Evolutionary conservation across 805 yeast genomes (phyloP), one percentile per base, ranked within the genome.

Genomic region (Zygosaccharomyces bisporus): DNA sequence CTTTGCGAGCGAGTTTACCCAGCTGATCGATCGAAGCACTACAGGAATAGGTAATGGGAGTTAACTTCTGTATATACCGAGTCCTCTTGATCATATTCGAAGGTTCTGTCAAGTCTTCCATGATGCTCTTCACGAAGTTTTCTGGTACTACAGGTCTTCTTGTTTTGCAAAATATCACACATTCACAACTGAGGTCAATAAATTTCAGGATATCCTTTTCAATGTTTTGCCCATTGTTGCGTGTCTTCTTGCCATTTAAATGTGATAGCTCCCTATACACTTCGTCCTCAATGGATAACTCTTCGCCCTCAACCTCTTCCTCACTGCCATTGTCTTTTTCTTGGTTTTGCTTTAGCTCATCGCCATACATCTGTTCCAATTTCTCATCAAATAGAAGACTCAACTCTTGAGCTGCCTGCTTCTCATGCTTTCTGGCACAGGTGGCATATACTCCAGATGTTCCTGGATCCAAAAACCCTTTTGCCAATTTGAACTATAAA

Each of bases 381-480:
- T 76, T 73, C 14, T 81, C 87, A 39, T 69, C 66, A 33, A 89
- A 73, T 7, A 87, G 59, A 45, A 70, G 63, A 49, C 76, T 71
- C 54, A 89, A 67, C 61, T 89, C 97, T 50, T 79, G 79, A n/a
- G 83, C 75, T 48, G 95, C 87, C 42, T 76, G 80, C 43, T 74
- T 74, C 62, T 93, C 99, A 47, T 82, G 80, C 30, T 84, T 83
- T 54, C 96, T 74, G 39, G 80, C 77, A 64, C 97, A 91, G 0
- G 98, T 86, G 9, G 89, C 95, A 64, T 86, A 93, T 0, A 93
- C 73, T 0, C 99, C 99, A 30, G 82, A 69, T 43, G 93, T 85
- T 31, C 83, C 83, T 0, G 96, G 95, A 56, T 90, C 96, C 14
- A 90, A 32, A 34, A 58, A 54, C 3, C 63, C 64, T 13, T 57